Conservation (phyloP, 129 eudicot species). For the Flaveria bidentis region DNA sequence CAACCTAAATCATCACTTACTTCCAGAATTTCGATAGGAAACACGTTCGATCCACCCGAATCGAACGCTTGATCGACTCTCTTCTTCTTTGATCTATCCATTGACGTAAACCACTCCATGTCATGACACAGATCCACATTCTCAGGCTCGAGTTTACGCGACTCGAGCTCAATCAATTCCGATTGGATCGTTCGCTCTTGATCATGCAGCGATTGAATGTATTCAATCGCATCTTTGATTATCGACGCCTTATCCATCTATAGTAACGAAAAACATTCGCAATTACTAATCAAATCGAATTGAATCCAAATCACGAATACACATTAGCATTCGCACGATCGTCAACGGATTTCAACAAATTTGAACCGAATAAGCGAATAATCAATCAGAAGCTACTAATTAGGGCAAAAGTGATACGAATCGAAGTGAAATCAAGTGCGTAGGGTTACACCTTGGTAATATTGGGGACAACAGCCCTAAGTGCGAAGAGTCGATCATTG, state of each 20-base stretch:
- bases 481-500: constrained; percentile 76
- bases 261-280: background rate
- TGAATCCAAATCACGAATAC: background rate
- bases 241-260: constrained; percentile 97
- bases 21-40: constrained; percentile 67
- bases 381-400: too few relatives aligned
- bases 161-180: constrained; percentile 59
- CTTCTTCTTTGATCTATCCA: constrained; percentile 46
- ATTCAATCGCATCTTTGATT: constrained; percentile 76
- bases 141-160: constrained; percentile 23
- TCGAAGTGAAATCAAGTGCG: background rate
- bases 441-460: constrained; percentile 58
- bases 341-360: too few relatives aligned
- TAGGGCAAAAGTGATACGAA: background rate
- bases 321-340: too few relatives aligned
- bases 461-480: constrained; percentile 89
- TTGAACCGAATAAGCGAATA: background rate
- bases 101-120: background rate
- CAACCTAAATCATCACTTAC: constrained; percentile 35
- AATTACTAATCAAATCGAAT: background rate
- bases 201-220: constrained; percentile 61
- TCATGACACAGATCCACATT: constrained; percentile 25
- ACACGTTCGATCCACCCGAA: constrained; percentile 26
- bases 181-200: constrained; percentile 58
- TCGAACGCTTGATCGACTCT: constrained; percentile 34